A percentile compares a stretch with the other conserved stretches of the same genome.
These are phyloP conservation scores for Leishmania aethiopica DNA, from an alignment of 208 protist genomes.

Conservation along the genomic window DNA sequence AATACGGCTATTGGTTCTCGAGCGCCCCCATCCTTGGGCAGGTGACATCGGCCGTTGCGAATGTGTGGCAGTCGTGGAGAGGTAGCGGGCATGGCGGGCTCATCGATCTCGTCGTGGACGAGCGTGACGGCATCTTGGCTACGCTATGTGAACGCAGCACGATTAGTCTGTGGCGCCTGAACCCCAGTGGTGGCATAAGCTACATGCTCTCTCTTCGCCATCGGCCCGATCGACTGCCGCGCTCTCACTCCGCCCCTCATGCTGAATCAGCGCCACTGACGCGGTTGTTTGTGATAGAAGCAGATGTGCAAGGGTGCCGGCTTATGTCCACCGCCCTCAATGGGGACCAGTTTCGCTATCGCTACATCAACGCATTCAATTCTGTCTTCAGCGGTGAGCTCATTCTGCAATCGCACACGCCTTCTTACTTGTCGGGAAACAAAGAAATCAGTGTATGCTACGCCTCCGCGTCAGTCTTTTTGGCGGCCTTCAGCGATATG, in stretches of 20 bases:
- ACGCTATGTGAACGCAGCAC: slow-evolving; percentile 71
- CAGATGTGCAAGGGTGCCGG: slow-evolving; percentile 68
- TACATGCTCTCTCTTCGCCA: slow-evolving; percentile 48
- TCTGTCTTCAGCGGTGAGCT: slow-evolving; percentile 45
- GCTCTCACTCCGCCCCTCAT: slow-evolving; percentile 5
- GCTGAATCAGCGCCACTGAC: slow-evolving; percentile 36
- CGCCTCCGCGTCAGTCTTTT: slow-evolving; percentile 47
- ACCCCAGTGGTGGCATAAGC: slow-evolving; percentile 45
- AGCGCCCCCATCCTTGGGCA: slow-evolving; percentile 60
- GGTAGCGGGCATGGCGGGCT: slow-evolving; percentile 50
- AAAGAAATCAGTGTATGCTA: slow-evolving; percentile 76
- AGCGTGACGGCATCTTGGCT: slow-evolving; percentile 60
- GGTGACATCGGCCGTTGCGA: slow-evolving; percentile 48
- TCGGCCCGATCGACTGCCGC: slow-evolving; percentile 31
- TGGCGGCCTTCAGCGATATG: slow-evolving; percentile 47
- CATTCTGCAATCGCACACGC: slow-evolving; percentile 54
- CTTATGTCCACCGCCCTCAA: slow-evolving; percentile 69
- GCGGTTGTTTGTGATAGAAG: slow-evolving; percentile 71
- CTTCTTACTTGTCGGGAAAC: slow-evolving; percentile 44
- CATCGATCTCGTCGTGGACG: slow-evolving; percentile 75
- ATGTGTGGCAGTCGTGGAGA: slow-evolving; percentile 59
- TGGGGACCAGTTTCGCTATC: slow-evolving; percentile 87
- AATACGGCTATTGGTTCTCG: slow-evolving; percentile 50
- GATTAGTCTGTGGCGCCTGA: slow-evolving; percentile 72
- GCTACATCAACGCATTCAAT: slow-evolving; percentile 54